Base-by-base conservation (phyloP, 2,329 filamentous ascomycete genomes). In the Colletotrichum tofieldiae region DNA sequence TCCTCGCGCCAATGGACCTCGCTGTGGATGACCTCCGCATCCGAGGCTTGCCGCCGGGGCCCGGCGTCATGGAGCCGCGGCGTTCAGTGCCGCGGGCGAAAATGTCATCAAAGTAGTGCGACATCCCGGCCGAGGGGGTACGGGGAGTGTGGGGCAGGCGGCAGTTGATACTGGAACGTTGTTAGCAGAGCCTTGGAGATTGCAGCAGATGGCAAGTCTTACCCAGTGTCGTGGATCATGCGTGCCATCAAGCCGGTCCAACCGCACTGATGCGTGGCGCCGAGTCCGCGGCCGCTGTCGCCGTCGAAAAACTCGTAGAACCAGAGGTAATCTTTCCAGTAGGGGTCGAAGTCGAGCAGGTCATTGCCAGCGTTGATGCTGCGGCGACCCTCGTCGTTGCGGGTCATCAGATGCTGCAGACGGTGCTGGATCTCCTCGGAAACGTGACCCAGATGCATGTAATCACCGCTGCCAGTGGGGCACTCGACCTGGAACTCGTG, bases 271-370 rank as follows among this genome's bases (percentile, higher is more conserved):
- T 98, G 96, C 59, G 92, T 96, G 47, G 96, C 94, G 69, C 96
- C 96, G 1, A 98, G 88, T 20, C 96, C 96, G 76, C 95, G 93
- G 18, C 96, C 96, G 62, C 88, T 92, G 80, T 98, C 95, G 49
- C 95, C 96, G 79, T 98, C 96, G 80, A 98, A 98, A 87, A 97
- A 98, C 81, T 98, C 96, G 80, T 97, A 93, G 87, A 97, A 98
- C 94, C 94, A 98, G 77, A 98, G 86, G 78, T 95, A 91, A 78
- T 97, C 95, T 81, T 93, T 96, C 96, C 96, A 98, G 82, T 98
- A 87, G 32, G 94, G 92, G 79, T 98, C 95, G 78, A 93, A 98
- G 83, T 98, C 95, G 41, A 98, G 91, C 75, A 92, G 89, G 77
- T 98, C 92, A 76, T 93, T 94, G 23, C 94, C 93, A 67, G 90